These are phyloP conservation scores for Kodamaea sp. DNA, from an alignment of 1,139 yeast genomes.

Conservation along the genomic window DNA sequence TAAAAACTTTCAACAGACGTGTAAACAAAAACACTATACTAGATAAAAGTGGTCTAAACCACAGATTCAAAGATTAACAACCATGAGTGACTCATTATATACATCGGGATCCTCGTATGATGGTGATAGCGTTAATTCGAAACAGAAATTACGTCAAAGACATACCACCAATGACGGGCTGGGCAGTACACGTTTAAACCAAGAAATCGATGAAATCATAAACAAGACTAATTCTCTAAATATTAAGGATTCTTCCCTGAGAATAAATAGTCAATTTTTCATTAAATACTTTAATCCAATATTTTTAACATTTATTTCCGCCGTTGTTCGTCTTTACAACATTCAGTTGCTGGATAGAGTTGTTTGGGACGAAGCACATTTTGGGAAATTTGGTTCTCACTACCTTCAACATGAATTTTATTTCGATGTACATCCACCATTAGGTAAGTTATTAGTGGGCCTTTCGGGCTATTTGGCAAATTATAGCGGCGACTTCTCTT, in stretches of 20 bases:
- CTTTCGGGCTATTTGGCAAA: conserved; percentile 66
- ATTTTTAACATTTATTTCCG: conserved; percentile 52
- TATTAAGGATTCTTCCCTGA: conserved; percentile 6
- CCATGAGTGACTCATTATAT: too few species aligned
- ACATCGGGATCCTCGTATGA: too few species aligned
- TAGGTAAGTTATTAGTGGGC: conserved; percentile 69
- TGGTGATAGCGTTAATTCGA: too few species aligned
- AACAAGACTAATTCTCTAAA: conserved; percentile 13
- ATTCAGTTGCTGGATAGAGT: conserved; percentile 65
- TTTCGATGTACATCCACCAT: conserved; percentile 78
- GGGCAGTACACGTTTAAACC: background rate
- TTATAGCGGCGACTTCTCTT: conserved; percentile 61
- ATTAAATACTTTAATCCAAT: conserved; percentile 29
- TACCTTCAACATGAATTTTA: conserved; percentile 64
- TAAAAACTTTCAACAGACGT: too few species aligned
- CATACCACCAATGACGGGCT: too few species aligned
- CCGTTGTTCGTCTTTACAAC: conserved; percentile 62
- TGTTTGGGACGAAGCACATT: conserved; percentile 97
- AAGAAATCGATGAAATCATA: conserved; percentile 14
- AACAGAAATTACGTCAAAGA: too few species aligned
- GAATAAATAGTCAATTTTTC: conserved; percentile 10
- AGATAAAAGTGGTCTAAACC: too few species aligned
- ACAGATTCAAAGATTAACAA: too few species aligned
- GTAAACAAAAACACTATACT: too few species aligned
- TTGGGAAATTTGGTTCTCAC: conserved; percentile 63